A percentile compares a stretch with the other conserved stretches of the same genome.
These are phyloP conservation scores for Candida berthetii DNA, from an alignment of 805 yeast species.

Conservation along the genomic window DNA sequence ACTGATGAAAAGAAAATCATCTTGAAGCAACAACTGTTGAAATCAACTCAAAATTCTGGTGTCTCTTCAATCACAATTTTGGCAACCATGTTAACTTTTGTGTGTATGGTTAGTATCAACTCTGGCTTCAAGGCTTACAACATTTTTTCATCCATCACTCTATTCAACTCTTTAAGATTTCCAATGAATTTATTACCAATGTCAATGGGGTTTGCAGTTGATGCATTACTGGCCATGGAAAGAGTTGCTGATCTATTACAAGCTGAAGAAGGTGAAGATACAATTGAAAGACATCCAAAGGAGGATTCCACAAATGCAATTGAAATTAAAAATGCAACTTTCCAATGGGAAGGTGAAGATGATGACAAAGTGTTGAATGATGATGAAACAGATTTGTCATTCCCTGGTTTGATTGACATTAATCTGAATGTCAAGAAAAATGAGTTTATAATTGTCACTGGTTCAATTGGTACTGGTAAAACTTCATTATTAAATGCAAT, in stretches of 20 bases:
- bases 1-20: slow-evolving; percentile 54
- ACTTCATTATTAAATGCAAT: slow-evolving; percentile 66
- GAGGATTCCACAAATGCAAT: slow-evolving; percentile 39
- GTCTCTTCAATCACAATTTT: slow-evolving; percentile 64
- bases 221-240: slow-evolving; percentile 50
- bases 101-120: slow-evolving; percentile 34
- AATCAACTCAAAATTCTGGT: slow-evolving; percentile 59
- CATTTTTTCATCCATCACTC: slow-evolving; percentile 64
- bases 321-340: slow-evolving; percentile 36
- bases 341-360: slow-evolving; percentile 43
- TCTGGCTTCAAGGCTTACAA: slow-evolving; percentile 45
- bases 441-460: slow-evolving; percentile 72
- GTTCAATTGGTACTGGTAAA: slow-evolving; percentile 80
- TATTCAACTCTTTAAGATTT: slow-evolving; percentile 56
- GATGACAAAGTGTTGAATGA: slow-evolving; percentile 2
- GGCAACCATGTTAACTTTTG: slow-evolving; percentile 60
- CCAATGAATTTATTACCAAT: slow-evolving; percentile 63
- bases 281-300: slow-evolving; percentile 21
- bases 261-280: slow-evolving; percentile 32
- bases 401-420: slow-evolving; percentile 40
- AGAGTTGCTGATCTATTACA: slow-evolving; percentile 42
- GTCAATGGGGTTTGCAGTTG: slow-evolving; percentile 55
- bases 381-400: slow-evolving; percentile 17
- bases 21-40: slow-evolving; percentile 54
- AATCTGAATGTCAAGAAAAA: slow-evolving; percentile 50